Conservation (phyloP, 2,329 filamentous ascomycete genomes). For the Cordyceps cicadae region DNA sequence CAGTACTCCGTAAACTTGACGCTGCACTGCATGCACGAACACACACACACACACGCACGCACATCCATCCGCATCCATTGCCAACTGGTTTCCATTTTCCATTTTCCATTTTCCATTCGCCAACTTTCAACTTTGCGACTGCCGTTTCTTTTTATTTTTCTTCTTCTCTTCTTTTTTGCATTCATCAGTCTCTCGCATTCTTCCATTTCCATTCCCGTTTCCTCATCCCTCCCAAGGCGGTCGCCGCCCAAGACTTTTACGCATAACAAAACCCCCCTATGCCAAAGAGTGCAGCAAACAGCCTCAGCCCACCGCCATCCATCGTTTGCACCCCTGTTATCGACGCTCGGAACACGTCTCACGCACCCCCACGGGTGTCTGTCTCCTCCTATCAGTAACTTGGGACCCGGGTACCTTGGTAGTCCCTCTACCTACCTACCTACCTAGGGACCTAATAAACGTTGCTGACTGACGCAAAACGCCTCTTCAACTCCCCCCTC, state of each 20-base stretch:
- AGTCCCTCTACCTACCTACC: no score
- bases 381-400: no score
- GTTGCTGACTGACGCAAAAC: background rate
- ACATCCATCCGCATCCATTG: no score
- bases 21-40: no score
- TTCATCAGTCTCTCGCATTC: background rate
- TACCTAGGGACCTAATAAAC: no score
- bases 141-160: background rate
- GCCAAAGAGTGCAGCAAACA: background rate
- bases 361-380: no score
- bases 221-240: background rate
- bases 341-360: background rate
- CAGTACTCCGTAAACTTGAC: background rate
- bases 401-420: no score
- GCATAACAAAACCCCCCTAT: background rate
- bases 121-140: background rate
- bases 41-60: no score
- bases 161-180: no score
- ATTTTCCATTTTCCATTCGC: no score
- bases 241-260: background rate
- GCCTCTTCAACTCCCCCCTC: background rate
- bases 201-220: background rate
- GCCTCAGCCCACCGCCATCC: background rate
- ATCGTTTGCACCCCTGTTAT: background rate
- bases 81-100: no score